phyloP scores from a whole-genome alignment of 495 filamentous ascomycete species.

The Pseudomonodictys pantanalensis region DNA sequence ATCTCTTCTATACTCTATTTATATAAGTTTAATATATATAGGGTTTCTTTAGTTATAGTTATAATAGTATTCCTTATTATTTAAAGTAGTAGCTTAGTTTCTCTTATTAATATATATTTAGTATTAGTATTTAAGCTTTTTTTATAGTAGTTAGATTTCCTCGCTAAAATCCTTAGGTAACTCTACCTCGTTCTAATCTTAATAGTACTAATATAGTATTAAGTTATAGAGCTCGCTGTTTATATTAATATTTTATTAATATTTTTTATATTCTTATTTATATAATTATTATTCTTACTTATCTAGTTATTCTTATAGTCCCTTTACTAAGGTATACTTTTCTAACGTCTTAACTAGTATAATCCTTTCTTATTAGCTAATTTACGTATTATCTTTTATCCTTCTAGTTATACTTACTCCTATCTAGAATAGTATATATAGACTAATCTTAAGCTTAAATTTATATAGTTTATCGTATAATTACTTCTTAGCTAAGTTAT shows the following conservation, averaged over 20 bases:
- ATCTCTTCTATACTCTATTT: too few species aligned
- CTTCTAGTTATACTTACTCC: background rate
- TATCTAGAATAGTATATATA: background rate
- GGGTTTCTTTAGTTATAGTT: too few species aligned
- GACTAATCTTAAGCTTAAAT: background rate
- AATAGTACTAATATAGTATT: background rate
- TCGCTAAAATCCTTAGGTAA: too few species aligned
- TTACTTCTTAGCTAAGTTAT: background rate
- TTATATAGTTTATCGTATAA: background rate
- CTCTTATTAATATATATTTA: too few species aligned
- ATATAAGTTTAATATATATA: too few species aligned
- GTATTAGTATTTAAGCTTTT: too few species aligned
- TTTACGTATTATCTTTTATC: background rate
- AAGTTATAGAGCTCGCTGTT: background rate
- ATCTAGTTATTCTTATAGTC: background rate
- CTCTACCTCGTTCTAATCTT: background rate
- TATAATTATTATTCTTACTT: background rate
- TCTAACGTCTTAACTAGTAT: background rate
- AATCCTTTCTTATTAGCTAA: background rate
- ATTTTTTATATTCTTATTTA: too few species aligned
- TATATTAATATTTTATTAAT: background rate
- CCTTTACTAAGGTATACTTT: background rate
- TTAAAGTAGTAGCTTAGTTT: too few species aligned
- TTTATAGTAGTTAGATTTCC: too few species aligned
- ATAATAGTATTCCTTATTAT: too few species aligned